Evolutionary conservation across 176 grass and related monocot species (phyloP).

Genomic region (Aegilops bicornis): DNA sequence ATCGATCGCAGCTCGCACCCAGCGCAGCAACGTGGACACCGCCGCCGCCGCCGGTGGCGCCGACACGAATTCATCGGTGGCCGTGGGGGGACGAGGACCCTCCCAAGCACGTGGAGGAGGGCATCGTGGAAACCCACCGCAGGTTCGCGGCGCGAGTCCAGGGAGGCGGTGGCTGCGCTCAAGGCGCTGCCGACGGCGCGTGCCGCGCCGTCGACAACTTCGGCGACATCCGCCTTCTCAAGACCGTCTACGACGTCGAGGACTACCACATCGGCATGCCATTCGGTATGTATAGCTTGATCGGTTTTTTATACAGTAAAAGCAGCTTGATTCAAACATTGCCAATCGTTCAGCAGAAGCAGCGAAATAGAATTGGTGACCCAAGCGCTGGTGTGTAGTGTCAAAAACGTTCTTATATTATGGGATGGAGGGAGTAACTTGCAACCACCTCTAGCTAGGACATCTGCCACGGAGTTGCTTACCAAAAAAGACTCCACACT

Average conservation of each 20-base stretch:
- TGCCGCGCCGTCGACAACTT: not conserved
- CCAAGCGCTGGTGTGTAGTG: no score
- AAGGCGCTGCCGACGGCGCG: not conserved
- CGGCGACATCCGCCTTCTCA: not conserved
- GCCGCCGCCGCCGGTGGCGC: no score
- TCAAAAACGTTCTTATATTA: no score
- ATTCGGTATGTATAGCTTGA: not conserved
- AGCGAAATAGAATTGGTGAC: no score
- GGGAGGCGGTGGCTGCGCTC: conserved; percentile 10
- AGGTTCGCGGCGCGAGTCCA: conserved; percentile 4
- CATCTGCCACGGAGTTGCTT: no score
- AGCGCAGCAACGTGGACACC: no score
- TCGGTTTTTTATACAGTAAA: not conserved
- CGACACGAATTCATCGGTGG: not conserved
- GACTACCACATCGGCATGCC: conserved; percentile 23
- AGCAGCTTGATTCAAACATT: not conserved
- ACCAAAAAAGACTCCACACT: no score
- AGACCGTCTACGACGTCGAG: conserved; percentile 3
- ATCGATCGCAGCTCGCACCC: no score
- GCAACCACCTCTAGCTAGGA: no score
- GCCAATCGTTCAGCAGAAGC: no score
- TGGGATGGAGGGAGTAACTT: no score
- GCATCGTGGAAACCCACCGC: not conserved
- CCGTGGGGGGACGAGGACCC: not conserved
- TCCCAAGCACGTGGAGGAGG: not conserved